Conservation (phyloP, 2,329 filamentous ascomycete species). For the Cadophora sp. region DNA sequence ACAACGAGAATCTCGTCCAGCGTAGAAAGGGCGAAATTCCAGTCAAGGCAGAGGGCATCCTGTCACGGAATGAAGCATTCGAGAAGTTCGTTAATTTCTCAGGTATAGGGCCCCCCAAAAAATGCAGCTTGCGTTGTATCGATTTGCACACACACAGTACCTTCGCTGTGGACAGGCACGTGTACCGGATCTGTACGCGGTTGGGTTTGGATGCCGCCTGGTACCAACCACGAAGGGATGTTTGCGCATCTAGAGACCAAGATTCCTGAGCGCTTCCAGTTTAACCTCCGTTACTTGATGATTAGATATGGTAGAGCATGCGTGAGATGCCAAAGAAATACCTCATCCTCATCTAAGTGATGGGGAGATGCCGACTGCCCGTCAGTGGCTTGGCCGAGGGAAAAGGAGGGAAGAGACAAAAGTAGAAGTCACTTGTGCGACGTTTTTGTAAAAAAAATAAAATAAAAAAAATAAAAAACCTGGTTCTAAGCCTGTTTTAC, state of each 20-base stretch:
- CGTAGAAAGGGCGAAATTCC: background rate
- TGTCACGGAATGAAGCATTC: background rate
- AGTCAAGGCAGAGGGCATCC: background rate
- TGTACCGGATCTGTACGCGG: slow-evolving; percentile 2
- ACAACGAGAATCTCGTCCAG: background rate
- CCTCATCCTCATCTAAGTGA: background rate
- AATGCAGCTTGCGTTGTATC: background rate
- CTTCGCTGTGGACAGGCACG: background rate
- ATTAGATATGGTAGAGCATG: background rate
- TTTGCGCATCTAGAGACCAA: background rate
- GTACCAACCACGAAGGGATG: background rate
- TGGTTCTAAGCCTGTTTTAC: too few relatives aligned
- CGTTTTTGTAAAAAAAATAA: too few relatives aligned
- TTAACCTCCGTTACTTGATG: background rate
- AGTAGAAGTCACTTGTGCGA: too few relatives aligned
- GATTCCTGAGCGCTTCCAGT: background rate
- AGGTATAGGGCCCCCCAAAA: background rate
- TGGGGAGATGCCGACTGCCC: background rate
- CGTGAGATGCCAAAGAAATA: background rate
- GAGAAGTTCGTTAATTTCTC: background rate
- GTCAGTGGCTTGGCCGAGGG: background rate
- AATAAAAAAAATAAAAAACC: too few relatives aligned
- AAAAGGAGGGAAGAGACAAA: background rate
- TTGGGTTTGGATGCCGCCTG: background rate
- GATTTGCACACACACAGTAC: background rate